Conservation (phyloP, 495 filamentous ascomycete species). For the Aspergillus affinis region DNA sequence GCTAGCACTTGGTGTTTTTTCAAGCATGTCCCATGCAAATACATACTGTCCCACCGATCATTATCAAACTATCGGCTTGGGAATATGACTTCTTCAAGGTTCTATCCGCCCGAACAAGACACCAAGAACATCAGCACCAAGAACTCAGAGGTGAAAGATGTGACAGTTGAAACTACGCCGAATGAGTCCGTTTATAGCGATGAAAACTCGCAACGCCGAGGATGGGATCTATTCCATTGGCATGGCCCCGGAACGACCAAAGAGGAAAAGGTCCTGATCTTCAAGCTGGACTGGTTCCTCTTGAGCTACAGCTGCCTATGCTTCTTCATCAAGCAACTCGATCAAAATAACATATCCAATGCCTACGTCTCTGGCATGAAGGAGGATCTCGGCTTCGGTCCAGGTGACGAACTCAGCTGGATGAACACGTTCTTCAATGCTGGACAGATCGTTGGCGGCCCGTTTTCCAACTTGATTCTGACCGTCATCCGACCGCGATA, state of each 20-base stretch:
- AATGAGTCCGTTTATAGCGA: no score
- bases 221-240: no score
- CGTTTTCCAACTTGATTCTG: constrained; percentile 12
- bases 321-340: constrained; percentile 20
- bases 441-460: constrained; percentile 12
- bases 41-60: no score
- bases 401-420: constrained; percentile 43
- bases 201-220: no score
- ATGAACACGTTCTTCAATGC: constrained; percentile 21
- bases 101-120: no score
- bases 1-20: no score
- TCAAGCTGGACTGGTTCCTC: constrained; percentile 20
- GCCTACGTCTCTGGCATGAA: constrained; percentile 65
- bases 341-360: constrained; percentile 42
- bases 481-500: constrained; percentile 14
- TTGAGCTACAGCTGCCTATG: constrained; percentile 16
- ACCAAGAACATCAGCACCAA: no score
- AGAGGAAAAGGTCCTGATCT: constrained; percentile 19
- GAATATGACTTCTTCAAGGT: no score
- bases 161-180: no score
- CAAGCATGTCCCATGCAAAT: no score
- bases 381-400: constrained; percentile 51
- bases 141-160: no score
- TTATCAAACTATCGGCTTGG: no score
- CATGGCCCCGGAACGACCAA: constrained; percentile 5